phyloP scores from a whole-genome alignment of 306 rosid genomes.

The Castanopsis chinensis region DNA sequence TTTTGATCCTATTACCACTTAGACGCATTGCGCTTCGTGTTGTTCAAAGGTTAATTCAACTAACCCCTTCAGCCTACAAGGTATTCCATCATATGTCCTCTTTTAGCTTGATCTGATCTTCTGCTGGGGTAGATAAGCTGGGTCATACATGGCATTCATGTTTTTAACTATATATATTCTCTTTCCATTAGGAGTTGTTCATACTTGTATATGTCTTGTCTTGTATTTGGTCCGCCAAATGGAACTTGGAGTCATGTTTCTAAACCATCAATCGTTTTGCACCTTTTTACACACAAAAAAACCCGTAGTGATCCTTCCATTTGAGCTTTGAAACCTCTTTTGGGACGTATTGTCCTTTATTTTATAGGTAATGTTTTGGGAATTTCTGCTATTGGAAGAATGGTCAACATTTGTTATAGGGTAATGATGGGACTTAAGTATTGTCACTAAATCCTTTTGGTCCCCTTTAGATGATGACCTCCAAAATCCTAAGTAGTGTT shows the following conservation, averaged over 20 bases:
- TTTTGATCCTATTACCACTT: slow-evolving; percentile 77
- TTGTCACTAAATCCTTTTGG: neutral
- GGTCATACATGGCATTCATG: neutral
- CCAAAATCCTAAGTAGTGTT: neutral
- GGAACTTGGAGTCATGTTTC: neutral
- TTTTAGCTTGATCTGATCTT: slow-evolving; percentile 3
- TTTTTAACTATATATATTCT: no score
- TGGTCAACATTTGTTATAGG: neutral
- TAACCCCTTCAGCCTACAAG: slow-evolving; percentile 76
- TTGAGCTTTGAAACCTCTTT: neutral
- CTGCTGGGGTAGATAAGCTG: neutral
- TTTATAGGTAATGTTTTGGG: neutral
- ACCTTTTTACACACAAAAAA: no score
- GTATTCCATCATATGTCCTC: slow-evolving; percentile 32
- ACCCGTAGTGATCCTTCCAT: no score
- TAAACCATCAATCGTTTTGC: neutral
- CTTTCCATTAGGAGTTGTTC: neutral
- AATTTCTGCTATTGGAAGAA: neutral
- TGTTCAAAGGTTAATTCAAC: slow-evolving; percentile 79
- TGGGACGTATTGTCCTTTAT: neutral
- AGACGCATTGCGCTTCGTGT: slow-evolving; percentile 65
- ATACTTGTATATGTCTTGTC: neutral
- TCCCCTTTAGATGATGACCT: neutral
- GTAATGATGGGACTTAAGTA: neutral
- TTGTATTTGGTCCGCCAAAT: neutral